These are phyloP conservation scores for Sporothrix phasma DNA, from an alignment of 2,329 filamentous ascomycete genomes.

Conservation along the genomic window DNA sequence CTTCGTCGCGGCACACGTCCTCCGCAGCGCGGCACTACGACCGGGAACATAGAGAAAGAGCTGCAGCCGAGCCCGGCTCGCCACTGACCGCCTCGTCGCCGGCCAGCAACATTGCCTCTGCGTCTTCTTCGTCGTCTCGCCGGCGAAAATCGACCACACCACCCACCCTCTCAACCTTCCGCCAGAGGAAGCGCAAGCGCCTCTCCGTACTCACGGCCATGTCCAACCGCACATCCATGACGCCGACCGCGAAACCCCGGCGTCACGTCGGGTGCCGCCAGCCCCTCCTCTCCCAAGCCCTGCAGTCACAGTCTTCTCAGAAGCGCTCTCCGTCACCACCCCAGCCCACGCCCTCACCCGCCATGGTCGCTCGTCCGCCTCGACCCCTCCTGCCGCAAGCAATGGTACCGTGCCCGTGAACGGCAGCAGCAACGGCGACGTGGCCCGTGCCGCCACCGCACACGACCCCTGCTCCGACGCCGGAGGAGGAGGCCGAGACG, in stretches of 20 bases:
- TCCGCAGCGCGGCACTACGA: neutral
- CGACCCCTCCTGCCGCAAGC: neutral
- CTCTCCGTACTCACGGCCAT: slow-evolving; percentile 57
- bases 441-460: slow-evolving; percentile 65
- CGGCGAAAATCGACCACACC: slow-evolving; percentile 53
- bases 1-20: neutral
- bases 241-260: slow-evolving; percentile 56
- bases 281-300: slow-evolving; percentile 37
- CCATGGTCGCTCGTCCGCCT: slow-evolving; percentile 27
- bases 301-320: slow-evolving; percentile 2
- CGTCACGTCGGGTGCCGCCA: slow-evolving; percentile 25
- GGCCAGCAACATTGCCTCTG: slow-evolving; percentile 21
- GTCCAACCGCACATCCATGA: slow-evolving; percentile 61
- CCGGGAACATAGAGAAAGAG: neutral
- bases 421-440: slow-evolving; percentile 24
- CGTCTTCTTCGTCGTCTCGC: slow-evolving; percentile 36
- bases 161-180: slow-evolving; percentile 84
- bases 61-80: neutral
- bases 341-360: slow-evolving; percentile 5
- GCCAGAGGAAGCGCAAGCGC: slow-evolving; percentile 75
- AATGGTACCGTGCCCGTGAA: slow-evolving; percentile 40
- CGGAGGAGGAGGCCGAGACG: slow-evolving; percentile 70
- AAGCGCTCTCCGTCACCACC: slow-evolving; percentile 27
- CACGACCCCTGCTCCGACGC: slow-evolving; percentile 52
- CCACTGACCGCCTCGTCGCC: slow-evolving; percentile 2